Percentiles rank a stretch among this genome's conserved stretches.
These are phyloP conservation scores for Sarcomyxa edulis DNA, from an alignment of 768 basidiomycete species.

Conservation along the genomic window DNA sequence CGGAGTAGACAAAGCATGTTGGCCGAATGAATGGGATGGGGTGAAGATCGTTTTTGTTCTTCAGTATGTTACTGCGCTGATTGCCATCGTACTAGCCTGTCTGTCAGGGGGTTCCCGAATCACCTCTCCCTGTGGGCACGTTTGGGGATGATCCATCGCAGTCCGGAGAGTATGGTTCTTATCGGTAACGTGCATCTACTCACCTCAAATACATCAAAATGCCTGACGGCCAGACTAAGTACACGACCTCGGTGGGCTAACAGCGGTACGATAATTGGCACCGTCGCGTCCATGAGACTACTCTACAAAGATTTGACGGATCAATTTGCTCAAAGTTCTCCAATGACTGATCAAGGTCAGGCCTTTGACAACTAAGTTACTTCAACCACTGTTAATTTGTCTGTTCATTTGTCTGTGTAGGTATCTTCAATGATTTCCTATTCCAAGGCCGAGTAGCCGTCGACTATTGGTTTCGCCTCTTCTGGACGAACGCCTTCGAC, in stretches of 20 bases:
- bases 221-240: too few relatives aligned
- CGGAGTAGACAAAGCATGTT: constrained; percentile 10
- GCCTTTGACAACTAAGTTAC: too few relatives aligned
- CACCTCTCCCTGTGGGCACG: constrained; percentile 6
- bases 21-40: constrained; percentile 10
- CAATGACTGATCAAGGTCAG: constrained; percentile 7
- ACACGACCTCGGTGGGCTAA: constrained; percentile 10
- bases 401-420: constrained; percentile 1
- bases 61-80: background rate
- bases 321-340: background rate
- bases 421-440: constrained; percentile 11
- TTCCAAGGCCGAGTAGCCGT: constrained; percentile 4
- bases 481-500: constrained; percentile 7
- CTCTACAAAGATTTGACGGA: constrained; percentile 7
- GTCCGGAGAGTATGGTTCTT: background rate
- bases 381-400: background rate
- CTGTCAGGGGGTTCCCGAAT: constrained; percentile 9
- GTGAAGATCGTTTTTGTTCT: background rate
- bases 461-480: constrained; percentile 11
- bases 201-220: too few relatives aligned
- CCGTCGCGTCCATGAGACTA: constrained; percentile 7
- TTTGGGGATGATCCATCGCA: background rate
- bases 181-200: too few relatives aligned
- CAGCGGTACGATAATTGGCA: constrained; percentile 9
- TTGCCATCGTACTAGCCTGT: constrained; percentile 3